phyloP scores from a whole-genome alignment of 352 stramenopile genomes.

The Thraustochytrium striatum region DNA sequence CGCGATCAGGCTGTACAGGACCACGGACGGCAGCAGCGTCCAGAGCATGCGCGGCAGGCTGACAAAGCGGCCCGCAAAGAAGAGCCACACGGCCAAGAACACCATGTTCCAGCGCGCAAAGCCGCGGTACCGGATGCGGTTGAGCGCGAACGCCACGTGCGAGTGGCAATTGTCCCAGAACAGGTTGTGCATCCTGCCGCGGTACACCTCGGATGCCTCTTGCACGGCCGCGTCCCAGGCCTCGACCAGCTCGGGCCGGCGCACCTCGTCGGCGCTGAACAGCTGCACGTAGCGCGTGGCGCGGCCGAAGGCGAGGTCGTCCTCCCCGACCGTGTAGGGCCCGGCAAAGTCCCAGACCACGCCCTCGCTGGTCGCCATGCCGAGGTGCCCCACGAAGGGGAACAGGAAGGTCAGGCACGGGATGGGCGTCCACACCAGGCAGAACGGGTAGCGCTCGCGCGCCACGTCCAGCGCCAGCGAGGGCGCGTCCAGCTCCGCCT shows the following conservation, averaged over 20 bases:
- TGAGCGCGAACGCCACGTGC: conserved; percentile 78
- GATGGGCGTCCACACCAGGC: conserved; percentile 84
- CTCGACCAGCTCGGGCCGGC: conserved; percentile 50
- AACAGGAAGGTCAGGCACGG: conserved; percentile 83
- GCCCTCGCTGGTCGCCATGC: conserved; percentile 78
- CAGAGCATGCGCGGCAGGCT: conserved; percentile 55
- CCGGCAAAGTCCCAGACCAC: conserved; percentile 92
- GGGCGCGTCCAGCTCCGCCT: too few relatives aligned
- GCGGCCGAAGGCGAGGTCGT: conserved; percentile 77
- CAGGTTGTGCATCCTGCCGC: conserved; percentile 88
- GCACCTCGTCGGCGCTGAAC: conserved; percentile 54
- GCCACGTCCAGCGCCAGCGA: conserved; percentile 46
- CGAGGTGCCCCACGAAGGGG: conserved; percentile 92
- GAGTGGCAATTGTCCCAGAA: conserved; percentile 96
- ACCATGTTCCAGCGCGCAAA: conserved; percentile 64
- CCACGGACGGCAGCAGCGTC: conserved; percentile 61
- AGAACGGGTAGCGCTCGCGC: conserved; percentile 73
- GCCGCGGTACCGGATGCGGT: conserved; percentile 58
- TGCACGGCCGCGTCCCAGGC: conserved; percentile 82
- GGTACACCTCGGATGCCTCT: conserved; percentile 83
- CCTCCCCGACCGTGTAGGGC: conserved; percentile 81
- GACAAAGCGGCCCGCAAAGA: conserved; percentile 65
- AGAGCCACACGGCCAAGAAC: conserved; percentile 65
- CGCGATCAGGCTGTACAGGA: too few relatives aligned
- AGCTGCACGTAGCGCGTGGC: conserved; percentile 82